Evolutionary conservation across 2,329 filamentous ascomycete species (phyloP), one percentile per base, ranked within the genome.

Genomic region (Colletotrichum sp.): DNA sequence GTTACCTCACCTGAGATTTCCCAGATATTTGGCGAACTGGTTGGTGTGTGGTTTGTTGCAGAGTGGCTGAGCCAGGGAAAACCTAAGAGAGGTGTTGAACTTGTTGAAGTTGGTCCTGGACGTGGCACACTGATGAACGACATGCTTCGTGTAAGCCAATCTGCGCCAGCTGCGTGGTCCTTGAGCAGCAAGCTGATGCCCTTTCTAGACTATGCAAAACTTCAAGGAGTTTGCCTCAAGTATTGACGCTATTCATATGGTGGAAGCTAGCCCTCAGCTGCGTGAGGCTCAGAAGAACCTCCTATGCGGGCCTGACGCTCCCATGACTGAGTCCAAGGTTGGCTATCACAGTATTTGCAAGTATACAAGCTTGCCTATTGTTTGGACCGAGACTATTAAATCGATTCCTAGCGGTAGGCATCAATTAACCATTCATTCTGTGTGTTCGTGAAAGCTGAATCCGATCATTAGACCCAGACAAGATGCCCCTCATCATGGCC

Each of bases 1-100:
- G 94, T 98, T 67, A 99, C 97, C 0, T 98, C 96, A 0, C 97
- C 97, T 0, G 97, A 99, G 85, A 98, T 99, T 80, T 98, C 96
- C 1, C 97, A 98, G 83, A 91, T 98, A 15, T 99, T 99, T 85
- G 97, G 97, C 28, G 97, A 99, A 86, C 89, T 99, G 32, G 89
- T 98, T 72, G 97, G 95, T 6, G 91, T 99, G 79, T 99, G 97
- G 97, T 93, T 98, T 77, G 93, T 98, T 67, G 93, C 96, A 56
- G 97, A 99, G 88, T 99, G 97, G 96, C 94, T 98, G 84, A 94
- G 94, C 55, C 97, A 99, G 84, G 96, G 96, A 18, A 90, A 89
- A 76, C 94, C 91, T 71, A 91, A 87, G 76, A 88, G 90, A 34
- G 95, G 95, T 30, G 93, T 98, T 18, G 94, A 98, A 83, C 88